Base-by-base conservation (phyloP, 2,329 filamentous ascomycete genomes). In the Drechslera avenae region DNA sequence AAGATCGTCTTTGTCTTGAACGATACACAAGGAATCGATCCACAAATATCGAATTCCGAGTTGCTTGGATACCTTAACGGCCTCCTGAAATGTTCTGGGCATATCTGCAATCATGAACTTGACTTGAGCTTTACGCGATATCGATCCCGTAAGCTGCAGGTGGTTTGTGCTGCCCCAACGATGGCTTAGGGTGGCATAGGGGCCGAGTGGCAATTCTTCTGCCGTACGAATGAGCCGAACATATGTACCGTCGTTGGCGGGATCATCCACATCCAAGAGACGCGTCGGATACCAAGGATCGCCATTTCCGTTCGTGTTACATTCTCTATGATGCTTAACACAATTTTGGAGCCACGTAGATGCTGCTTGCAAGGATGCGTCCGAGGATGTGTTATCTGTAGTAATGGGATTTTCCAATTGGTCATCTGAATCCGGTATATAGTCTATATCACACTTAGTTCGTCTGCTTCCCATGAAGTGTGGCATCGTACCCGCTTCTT, bases 61-160 rank as follows among this genome's bases (percentile, higher is more conserved):
- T 18, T 13, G 21, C 17, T 45, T 41, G 1, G 53, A 46, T 1
- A 60, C 48, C 3, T 26, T 12, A 3, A 67, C 46, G 3, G 62
- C 60, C 10, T 67, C 64, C 13, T 26, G 28, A n/a, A 64, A 63
- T 4, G 55, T 54, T 39, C 36, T 51, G 7, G 61, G 50, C 14
- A 62, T 30, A n/a, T 39, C 30, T 4, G 8, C 16, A 2, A 52
- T 31, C n/a, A 10, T 35, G 33, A 9, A 54, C 5, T 10, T 3
- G 21, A 21, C 5, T 32, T 31, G 16, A 31, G 35, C 10, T 8
- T 36, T 16, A 10, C 17, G 14, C 28, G 33, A 30, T 23, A 42
- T 23, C 12, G 39, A 34, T 18, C 8, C n/a, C 9, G 35, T 57
- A 8, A 57, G 46, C 30, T 53, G 33, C 2, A 44, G 13, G 30